These are phyloP conservation scores for Ceratocystiopsis minuta DNA, from an alignment of 2,329 filamentous ascomycete species.

Conservation along the genomic window DNA sequence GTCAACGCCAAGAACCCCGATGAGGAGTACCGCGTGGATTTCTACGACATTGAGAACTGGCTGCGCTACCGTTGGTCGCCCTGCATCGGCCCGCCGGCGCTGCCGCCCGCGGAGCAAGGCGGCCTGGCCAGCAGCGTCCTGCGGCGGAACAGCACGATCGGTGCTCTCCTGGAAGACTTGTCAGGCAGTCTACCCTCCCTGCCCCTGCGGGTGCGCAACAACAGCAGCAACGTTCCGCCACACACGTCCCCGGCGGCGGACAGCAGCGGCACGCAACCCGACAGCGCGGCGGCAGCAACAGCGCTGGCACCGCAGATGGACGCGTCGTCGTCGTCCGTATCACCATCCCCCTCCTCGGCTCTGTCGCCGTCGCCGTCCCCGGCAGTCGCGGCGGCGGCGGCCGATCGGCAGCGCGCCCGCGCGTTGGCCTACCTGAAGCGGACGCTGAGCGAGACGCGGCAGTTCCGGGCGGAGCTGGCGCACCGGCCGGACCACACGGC, in stretches of 20 bases:
- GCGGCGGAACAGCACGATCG: conserved; percentile 15
- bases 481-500: conserved; percentile 40
- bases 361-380: neutral
- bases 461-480: conserved; percentile 59
- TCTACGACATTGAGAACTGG: conserved; percentile 68
- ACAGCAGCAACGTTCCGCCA: conserved; percentile 13
- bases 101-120: conserved; percentile 38
- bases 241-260: neutral
- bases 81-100: conserved; percentile 45
- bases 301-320: no score
- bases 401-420: conserved; percentile 32
- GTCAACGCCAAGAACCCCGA: conserved; percentile 57
- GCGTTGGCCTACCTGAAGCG: conserved; percentile 51
- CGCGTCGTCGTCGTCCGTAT: no score
- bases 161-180: conserved; percentile 27
- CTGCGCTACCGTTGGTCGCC: conserved; percentile 61
- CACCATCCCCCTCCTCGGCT: no score
- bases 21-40: conserved; percentile 66
- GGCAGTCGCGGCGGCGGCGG: conserved; percentile 6
- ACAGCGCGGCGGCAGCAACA: no score
- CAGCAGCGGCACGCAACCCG: no score
- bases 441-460: conserved; percentile 50
- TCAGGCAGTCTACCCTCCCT: conserved; percentile 23
- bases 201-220: conserved; percentile 18
- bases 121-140: neutral